Evolutionary conservation across 2,329 filamentous ascomycete genomes (phyloP), one percentile per base, ranked within the genome.

Genomic region (Neurospora sp.): DNA sequence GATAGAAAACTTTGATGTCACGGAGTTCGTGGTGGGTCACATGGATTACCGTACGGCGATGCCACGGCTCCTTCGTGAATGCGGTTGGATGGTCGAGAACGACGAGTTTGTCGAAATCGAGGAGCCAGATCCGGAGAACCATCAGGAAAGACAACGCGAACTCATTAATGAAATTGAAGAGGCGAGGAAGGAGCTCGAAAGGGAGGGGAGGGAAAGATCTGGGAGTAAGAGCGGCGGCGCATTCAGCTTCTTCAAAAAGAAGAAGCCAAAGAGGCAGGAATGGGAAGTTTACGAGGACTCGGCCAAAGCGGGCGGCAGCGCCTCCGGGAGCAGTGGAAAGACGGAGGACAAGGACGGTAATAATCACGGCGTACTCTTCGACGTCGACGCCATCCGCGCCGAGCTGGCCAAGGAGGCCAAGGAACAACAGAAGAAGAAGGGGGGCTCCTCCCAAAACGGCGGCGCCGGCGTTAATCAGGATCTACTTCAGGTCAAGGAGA

Each of bases 101-200:
- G 93, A 97, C 75, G 95, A 98, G 78, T 99, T 98, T 77, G 90
- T 88, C 0, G 96, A 99, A 80, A 98, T 99, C 71, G 96, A 98
- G 78, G 96, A 99, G 75, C 93, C 96, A 0, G 96, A 99, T 76
- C 96, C 96, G 0, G 96, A 98, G 0, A 95, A 97, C 75, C 95
- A 98, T 80, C 86, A 88, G 68, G 86, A 93, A 78, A 86, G 94
- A 67, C 96, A 99, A 80, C 87, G 93, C 70, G 95, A 98, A 80
- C 87, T 99, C 58, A 97, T 99, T 78, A 93, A 91, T 76, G 96
- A 99, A 80, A 97, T 99, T 68, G 95, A 98, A 78, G 94, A 97
- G 80, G 96, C 96, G 7, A 88, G 96, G 43, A 93, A 91, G 77
- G 89, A 96, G 76, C 85, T 97, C 3, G 93, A 97, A 76, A 90